Evolutionary conservation across 495 filamentous ascomycete species (phyloP), one percentile per base, ranked within the genome.

Genomic region (Cudoniella acicularis): DNA sequence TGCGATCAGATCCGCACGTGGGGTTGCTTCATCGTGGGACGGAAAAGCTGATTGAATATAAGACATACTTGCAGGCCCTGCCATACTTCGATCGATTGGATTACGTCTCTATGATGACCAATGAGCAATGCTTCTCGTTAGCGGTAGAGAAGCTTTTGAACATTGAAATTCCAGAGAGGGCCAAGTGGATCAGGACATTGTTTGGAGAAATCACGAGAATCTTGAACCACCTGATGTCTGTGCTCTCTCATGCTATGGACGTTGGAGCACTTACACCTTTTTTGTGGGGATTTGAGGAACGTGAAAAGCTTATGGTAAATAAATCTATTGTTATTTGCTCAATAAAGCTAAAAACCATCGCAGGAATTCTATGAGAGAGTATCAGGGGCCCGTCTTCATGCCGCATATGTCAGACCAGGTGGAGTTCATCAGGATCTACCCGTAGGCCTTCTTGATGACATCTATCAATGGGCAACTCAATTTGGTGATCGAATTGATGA

Each of bases 51-150:
- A 98, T 97, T 73, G 95, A 99, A 79, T 99, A 99, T 81, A 95
- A 94, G 83, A 96, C 92, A 51, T 99, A 99, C 72, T 85, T 98
- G 66, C 95, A 99, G 73, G 95, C 95, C 54, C 78, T 99, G 69
- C 95, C 95, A 27, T 99, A 99, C 78, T 99, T 99, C 70, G 95
- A 99, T 77, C 89, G 95, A 60, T 78, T 99, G 72, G 95, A 99
- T 73, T 99, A 99, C 73, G 93, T 97, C 56, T 96, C 91, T 71
- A 99, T 99, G 95, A 98, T 98, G 94, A 98, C 94, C 62, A 97
- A 97, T 74, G 95, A 99, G 80, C 95, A 99, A 76, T 97, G 93
- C 67, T 99, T 87, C 72, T 83, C 91, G 11, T 79, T 99, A 54
- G 95, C 90, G 36, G 92, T 97, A 53, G 95, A 99, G 81, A 99